A percentile compares a stretch with the other conserved stretches of the same genome.
These are phyloP conservation scores for Xerocomellus chrysenteron DNA, from an alignment of 768 basidiomycete species.

Conservation along the genomic window DNA sequence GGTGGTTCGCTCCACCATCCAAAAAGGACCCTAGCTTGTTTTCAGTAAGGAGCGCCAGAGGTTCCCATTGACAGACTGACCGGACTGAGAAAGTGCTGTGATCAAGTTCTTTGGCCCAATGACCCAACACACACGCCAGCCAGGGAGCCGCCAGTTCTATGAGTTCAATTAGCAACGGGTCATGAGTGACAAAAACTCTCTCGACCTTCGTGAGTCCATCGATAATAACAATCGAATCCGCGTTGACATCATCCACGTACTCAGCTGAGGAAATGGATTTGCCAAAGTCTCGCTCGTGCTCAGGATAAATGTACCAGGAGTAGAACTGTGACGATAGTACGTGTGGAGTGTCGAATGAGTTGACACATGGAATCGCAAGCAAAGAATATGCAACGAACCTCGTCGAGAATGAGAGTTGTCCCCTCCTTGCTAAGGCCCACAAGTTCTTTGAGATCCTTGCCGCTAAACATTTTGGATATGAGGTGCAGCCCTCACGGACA, in stretches of 20 bases:
- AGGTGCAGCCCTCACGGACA: conserved; percentile 3
- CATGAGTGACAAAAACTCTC: neutral
- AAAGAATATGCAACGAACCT: conserved; percentile 45
- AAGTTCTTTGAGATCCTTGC: conserved; percentile 78
- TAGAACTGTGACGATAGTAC: conserved; percentile 60
- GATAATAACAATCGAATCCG: conserved; percentile 81
- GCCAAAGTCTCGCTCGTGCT: conserved; percentile 69
- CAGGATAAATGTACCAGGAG: conserved; percentile 93
- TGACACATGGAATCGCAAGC: neutral
- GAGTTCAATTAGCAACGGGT: conserved; percentile 11
- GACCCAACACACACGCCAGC: conserved; percentile 95
- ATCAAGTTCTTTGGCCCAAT: conserved; percentile 87
- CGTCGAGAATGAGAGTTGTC: conserved; percentile 83
- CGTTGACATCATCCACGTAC: conserved; percentile 84
- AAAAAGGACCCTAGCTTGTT: conserved; percentile 68
- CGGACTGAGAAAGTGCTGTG: conserved; percentile 88
- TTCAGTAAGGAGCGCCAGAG: neutral
- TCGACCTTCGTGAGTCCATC: conserved; percentile 89
- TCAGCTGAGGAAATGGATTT: conserved; percentile 78
- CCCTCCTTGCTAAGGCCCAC: conserved; percentile 71
- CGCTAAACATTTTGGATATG: conserved; percentile 40
- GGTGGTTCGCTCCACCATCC: conserved; percentile 93
- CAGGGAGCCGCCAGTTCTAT: conserved; percentile 93
- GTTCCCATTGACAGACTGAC: conserved; percentile 30
- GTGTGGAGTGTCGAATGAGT: neutral